Conservation (phyloP, 2,329 filamentous ascomycete species). For the Laburnicola sp. region DNA sequence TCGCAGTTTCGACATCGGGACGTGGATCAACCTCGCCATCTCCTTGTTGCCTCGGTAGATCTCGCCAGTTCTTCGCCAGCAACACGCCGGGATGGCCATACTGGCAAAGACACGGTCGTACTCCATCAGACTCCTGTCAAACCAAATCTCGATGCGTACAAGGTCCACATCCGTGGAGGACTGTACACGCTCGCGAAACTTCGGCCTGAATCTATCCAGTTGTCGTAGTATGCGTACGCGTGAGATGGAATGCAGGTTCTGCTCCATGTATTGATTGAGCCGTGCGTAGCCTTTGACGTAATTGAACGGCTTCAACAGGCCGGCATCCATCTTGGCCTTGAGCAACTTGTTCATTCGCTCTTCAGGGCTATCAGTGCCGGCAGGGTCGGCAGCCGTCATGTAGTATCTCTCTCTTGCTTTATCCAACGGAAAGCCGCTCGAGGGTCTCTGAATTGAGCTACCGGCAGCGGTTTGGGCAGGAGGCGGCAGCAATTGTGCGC, state of each 20-base stretch:
- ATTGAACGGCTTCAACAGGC: constrained; percentile 93
- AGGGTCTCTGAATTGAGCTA: constrained; percentile 63
- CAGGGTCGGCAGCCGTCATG: constrained; percentile 92
- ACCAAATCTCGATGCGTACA: constrained; percentile 98
- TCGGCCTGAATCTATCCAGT: constrained; percentile 88
- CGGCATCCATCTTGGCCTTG: constrained; percentile 93
- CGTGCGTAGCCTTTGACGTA: constrained; percentile 96
- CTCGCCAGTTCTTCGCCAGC: constrained; percentile 94
- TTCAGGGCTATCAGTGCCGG: constrained; percentile 82
- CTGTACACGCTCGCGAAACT: constrained; percentile 94
- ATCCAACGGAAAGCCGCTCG: constrained; percentile 66
- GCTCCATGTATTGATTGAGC: constrained; percentile 87
- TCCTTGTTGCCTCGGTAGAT: constrained; percentile 98
- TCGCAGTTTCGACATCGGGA: constrained; percentile 85
- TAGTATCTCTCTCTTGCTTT: constrained; percentile 85
- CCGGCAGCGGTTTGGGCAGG: constrained; percentile 51
- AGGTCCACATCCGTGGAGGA: constrained; percentile 90
- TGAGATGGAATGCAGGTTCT: constrained; percentile 77
- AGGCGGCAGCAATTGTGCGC: constrained; percentile 46
- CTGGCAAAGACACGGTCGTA: constrained; percentile 98
- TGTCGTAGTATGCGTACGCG: constrained; percentile 91
- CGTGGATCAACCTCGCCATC: constrained; percentile 95
- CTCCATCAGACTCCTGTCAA: constrained; percentile 93
- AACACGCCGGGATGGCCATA: constrained; percentile 97
- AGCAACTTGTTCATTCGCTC: constrained; percentile 94